Evolutionary conservation across 2,329 filamentous ascomycete genomes (phyloP).

Genomic region (Endocalyx cinctus): DNA sequence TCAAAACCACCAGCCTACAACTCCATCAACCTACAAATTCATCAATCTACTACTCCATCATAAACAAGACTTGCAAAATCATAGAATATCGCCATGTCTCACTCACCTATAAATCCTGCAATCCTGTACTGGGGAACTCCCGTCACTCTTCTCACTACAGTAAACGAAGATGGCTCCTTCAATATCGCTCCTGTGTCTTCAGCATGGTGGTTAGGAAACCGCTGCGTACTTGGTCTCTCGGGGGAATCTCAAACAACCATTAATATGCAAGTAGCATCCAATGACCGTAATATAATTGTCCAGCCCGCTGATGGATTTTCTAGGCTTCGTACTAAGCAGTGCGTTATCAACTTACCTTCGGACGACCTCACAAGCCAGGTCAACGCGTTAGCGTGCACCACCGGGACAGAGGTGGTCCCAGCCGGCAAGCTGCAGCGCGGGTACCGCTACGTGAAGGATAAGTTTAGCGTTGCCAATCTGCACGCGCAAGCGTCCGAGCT

Average conservation of each 20-base stretch:
- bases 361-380: conserved; percentile 29
- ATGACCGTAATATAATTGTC: too few species aligned
- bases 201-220: conserved; percentile 38
- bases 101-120: conserved; percentile 30
- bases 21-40: too few species aligned
- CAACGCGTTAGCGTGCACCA: conserved; percentile 35
- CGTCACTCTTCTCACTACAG: conserved; percentile 33
- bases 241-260: conserved; percentile 31
- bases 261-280: too few species aligned
- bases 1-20: too few species aligned
- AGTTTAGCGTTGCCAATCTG: conserved; percentile 29
- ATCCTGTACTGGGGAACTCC: conserved; percentile 39
- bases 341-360: conserved; percentile 36
- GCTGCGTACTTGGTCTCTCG: conserved; percentile 37
- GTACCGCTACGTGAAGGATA: conserved; percentile 35
- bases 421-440: conserved; percentile 23
- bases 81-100: too few species aligned
- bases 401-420: conserved; percentile 24
- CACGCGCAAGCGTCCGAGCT: conserved; percentile 29
- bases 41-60: too few species aligned
- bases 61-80: too few species aligned
- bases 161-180: conserved; percentile 34
- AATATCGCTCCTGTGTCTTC: conserved; percentile 41
- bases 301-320: too few species aligned
- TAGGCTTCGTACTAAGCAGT: conserved; percentile 36